phyloP scores from a whole-genome alignment of 2,329 filamentous ascomycete species.

The Cordyceps cateniannulata region DNA sequence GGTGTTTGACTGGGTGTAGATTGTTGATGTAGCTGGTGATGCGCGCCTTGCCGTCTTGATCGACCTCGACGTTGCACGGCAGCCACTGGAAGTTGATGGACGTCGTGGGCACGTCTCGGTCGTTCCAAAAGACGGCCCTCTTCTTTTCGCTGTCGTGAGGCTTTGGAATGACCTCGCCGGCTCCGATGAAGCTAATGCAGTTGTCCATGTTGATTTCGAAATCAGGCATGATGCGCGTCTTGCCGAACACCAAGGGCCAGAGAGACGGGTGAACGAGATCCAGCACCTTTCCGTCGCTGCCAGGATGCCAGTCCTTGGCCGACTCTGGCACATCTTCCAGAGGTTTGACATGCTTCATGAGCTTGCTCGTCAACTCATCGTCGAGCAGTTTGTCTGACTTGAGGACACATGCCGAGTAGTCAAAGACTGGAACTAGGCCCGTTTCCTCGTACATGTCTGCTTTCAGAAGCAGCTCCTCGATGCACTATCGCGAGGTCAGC shows the following conservation, averaged over 20 bases:
- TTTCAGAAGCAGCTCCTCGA: slow-evolving; percentile 13
- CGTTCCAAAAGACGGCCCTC: neutral
- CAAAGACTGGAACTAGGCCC: slow-evolving; percentile 21
- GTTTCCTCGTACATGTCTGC: neutral
- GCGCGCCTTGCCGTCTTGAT: slow-evolving; percentile 24
- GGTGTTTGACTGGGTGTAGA: slow-evolving; percentile 37
- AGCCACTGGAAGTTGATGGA: slow-evolving; percentile 38
- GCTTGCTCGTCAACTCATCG: slow-evolving; percentile 21
- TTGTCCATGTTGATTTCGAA: neutral
- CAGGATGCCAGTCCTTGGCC: slow-evolving; percentile 55
- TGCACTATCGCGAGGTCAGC: slow-evolving; percentile 12
- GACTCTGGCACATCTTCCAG: slow-evolving; percentile 46
- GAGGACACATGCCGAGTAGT: slow-evolving; percentile 25
- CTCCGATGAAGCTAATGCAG: neutral
- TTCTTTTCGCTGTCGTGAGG: neutral
- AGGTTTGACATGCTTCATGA: slow-evolving; percentile 35
- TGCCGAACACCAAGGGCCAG: slow-evolving; percentile 51
- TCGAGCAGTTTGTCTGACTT: slow-evolving; percentile 27
- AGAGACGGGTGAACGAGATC: slow-evolving; percentile 60
- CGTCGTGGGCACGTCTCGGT: neutral
- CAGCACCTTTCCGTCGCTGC: slow-evolving; percentile 48
- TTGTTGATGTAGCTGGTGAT: slow-evolving; percentile 50
- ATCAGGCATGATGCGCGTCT: neutral
- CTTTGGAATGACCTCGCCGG: neutral
- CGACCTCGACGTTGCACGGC: slow-evolving; percentile 41